Conservation (phyloP, 495 filamentous ascomycete species). For the Choiromyces venosus region DNA sequence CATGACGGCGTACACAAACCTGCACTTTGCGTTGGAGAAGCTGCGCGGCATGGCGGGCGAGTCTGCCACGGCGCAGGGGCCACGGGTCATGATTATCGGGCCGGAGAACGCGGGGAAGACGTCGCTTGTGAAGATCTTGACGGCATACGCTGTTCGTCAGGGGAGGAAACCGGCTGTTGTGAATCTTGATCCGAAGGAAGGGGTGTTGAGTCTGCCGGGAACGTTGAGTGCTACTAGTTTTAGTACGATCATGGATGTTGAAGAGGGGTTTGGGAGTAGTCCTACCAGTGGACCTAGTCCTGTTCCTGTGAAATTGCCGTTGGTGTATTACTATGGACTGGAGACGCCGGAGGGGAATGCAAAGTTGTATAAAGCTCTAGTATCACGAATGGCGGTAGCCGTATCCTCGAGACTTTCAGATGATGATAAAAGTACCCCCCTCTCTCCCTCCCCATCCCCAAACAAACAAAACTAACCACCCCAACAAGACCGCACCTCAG, state of each 20-base stretch:
- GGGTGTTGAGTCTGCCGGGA: slow-evolving; percentile 77
- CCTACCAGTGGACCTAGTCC: slow-evolving; percentile 84
- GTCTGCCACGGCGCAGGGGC: slow-evolving; percentile 49
- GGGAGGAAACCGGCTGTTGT: slow-evolving; percentile 76
- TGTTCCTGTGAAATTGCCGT: slow-evolving; percentile 81
- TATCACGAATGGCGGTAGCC: slow-evolving; percentile 72
- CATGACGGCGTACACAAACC: slow-evolving; percentile 73
- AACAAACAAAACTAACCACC: neutral
- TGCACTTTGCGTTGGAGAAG: slow-evolving; percentile 77
- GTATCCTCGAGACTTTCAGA: slow-evolving; percentile 73
- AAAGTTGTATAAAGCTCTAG: slow-evolving; percentile 63
- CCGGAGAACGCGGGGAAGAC: slow-evolving; percentile 80
- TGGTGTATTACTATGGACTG: slow-evolving; percentile 86
- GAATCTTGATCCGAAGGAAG: slow-evolving; percentile 80
- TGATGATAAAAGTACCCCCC: slow-evolving; percentile 50
- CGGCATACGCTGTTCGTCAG: slow-evolving; percentile 69
- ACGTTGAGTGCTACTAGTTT: slow-evolving; percentile 79
- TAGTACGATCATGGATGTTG: slow-evolving; percentile 77
- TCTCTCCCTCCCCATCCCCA: neutral
- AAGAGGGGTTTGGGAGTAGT: slow-evolving; percentile 84
- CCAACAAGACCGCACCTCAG: slow-evolving; percentile 45
- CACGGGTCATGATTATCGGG: slow-evolving; percentile 78
- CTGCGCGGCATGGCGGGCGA: slow-evolving; percentile 53
- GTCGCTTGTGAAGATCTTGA: slow-evolving; percentile 71
- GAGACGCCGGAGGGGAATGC: slow-evolving; percentile 68